These are phyloP conservation scores for Melocanna baccifera DNA, from an alignment of 176 grass and related monocot genomes.

Conservation along the genomic window DNA sequence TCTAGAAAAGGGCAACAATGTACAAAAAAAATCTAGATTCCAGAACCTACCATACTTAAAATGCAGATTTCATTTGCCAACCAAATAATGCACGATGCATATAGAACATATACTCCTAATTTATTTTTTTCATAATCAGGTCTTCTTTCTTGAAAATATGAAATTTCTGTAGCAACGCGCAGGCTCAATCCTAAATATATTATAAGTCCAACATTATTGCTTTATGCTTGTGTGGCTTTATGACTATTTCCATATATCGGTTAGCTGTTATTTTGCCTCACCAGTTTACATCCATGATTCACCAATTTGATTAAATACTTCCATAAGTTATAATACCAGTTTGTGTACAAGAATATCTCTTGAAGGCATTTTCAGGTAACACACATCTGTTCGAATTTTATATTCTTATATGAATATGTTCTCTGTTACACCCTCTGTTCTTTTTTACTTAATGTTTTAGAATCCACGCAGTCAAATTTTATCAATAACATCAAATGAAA, in stretches of 20 bases:
- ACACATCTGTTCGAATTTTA: neutral
- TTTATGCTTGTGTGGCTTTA: neutral
- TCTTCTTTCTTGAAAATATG: neutral
- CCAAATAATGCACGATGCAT: neutral
- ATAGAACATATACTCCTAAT: neutral
- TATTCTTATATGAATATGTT: neutral
- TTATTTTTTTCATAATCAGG: neutral
- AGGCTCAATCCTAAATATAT: neutral
- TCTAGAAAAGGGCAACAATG: neutral
- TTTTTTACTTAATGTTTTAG: neutral
- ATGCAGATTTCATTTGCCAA: neutral
- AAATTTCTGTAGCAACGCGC: neutral
- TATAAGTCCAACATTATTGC: neutral
- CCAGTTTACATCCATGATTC: neutral
- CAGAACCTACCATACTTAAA: neutral
- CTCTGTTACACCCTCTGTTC: neutral
- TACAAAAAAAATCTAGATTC: neutral
- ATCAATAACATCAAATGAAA: neutral
- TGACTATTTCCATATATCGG: neutral
- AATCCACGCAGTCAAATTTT: neutral
- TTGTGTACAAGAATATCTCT: neutral
- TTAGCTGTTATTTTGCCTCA: neutral
- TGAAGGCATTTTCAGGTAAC: neutral
- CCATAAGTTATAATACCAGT: neutral
- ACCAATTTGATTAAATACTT: neutral